A percentile compares a stretch with the other conserved stretches of the same genome.
Evolutionary conservation across 2,329 filamentous ascomycete genomes (phyloP).

Genomic region (Calonectria hawksworthii): DNA sequence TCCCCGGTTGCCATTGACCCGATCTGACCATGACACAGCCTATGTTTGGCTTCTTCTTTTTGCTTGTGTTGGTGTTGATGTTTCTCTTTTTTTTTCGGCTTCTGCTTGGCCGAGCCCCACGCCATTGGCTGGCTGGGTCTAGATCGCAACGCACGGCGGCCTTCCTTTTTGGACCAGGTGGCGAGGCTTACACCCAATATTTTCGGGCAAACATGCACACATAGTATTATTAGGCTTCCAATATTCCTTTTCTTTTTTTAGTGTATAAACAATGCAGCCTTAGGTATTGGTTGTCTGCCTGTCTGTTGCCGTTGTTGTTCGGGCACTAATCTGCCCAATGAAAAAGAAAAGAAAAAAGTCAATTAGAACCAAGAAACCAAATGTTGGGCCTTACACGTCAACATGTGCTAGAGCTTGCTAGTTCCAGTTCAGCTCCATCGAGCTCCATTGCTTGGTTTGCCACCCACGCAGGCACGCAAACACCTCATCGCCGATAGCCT

Average conservation of each 20-base stretch:
- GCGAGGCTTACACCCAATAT: neutral
- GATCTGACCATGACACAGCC: neutral
- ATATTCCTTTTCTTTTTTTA: neutral
- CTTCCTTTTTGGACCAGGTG: neutral
- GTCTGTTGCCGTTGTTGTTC: neutral
- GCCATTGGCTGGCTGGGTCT: neutral
- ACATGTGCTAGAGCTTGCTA: neutral
- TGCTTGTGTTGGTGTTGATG: too few relatives aligned
- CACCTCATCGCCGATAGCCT: conserved; percentile 9
- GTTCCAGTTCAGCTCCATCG: neutral
- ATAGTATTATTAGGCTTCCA: neutral
- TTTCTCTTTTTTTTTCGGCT: neutral
- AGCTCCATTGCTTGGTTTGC: neutral
- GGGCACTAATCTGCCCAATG: neutral
- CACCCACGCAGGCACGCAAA: neutral
- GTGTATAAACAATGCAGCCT: neutral
- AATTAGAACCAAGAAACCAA: neutral
- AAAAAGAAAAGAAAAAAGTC: neutral
- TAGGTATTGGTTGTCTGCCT: neutral
- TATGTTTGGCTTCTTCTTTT: neutral
- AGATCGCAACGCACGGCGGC: neutral
- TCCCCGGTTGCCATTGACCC: neutral
- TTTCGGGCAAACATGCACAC: neutral
- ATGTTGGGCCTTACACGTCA: neutral
- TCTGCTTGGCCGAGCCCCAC: neutral